These are phyloP conservation scores for Periconia sp. DNA, from an alignment of 2,329 filamentous ascomycete species.

Conservation along the genomic window DNA sequence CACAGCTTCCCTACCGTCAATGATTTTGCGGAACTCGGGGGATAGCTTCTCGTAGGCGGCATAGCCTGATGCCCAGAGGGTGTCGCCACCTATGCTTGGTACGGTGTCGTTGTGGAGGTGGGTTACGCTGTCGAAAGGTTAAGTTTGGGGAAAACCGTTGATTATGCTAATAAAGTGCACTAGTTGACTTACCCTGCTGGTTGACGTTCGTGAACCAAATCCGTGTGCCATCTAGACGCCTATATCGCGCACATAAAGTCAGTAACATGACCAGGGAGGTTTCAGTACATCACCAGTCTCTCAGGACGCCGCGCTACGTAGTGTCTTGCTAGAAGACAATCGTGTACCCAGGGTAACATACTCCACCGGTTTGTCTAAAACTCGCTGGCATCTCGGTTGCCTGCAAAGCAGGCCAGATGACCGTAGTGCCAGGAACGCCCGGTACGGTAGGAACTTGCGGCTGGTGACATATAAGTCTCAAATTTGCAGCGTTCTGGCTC, in stretches of 20 bases:
- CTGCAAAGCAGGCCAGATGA: constrained; percentile 70
- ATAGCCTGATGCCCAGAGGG: constrained; percentile 70
- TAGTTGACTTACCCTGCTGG: constrained; percentile 56
- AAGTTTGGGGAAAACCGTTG: no score
- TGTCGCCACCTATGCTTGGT: constrained; percentile 67
- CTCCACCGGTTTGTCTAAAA: constrained; percentile 69
- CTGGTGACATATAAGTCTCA: constrained; percentile 38
- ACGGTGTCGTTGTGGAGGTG: constrained; percentile 71
- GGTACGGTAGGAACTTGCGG: constrained; percentile 73
- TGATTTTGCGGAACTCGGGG: constrained; percentile 68
- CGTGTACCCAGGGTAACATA: no score
- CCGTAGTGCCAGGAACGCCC: constrained; percentile 62
- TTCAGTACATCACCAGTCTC: no score
- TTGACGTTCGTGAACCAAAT: constrained; percentile 71
- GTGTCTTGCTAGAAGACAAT: no score
- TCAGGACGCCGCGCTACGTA: no score
- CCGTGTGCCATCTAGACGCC: constrained; percentile 70
- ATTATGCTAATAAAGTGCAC: not conserved
- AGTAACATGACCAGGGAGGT: no score
- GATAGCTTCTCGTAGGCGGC: constrained; percentile 73
- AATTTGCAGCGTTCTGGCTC: not conserved
- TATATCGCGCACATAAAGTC: no score
- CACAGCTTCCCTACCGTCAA: constrained; percentile 67
- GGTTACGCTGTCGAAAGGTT: constrained; percentile 50
- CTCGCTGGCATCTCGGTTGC: constrained; percentile 62